Percentiles rank a stretch among this genome's conserved stretches.
Evolutionary conservation across 805 yeast genomes (phyloP).

Genomic region (Pichia nakasei): DNA sequence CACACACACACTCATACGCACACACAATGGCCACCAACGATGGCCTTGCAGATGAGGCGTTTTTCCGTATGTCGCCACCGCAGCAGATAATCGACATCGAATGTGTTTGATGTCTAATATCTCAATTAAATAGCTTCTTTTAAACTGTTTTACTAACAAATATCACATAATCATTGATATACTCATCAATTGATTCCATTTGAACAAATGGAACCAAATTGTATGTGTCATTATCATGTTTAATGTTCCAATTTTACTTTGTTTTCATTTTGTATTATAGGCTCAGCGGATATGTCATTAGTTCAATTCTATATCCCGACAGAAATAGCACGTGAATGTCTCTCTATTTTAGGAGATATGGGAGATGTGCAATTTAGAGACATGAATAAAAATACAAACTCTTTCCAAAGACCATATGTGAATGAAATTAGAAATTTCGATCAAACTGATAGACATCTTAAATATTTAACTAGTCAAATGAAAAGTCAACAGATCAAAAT

Average conservation of each 20-base stretch:
- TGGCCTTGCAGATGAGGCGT: constrained; percentile 10
- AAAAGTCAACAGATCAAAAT: constrained; percentile 36
- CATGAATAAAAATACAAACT: constrained; percentile 66
- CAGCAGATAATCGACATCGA: not conserved
- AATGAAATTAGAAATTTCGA: constrained; percentile 78
- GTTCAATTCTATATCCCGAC: constrained; percentile 87
- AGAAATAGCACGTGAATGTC: constrained; percentile 80
- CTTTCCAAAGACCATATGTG: constrained; percentile 87
- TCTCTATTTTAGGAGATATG: constrained; percentile 78
- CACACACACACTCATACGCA: no score
- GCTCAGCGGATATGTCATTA: constrained; percentile 96
- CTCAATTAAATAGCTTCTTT: no score
- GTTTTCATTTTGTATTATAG: constrained; percentile 21
- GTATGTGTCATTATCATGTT: no score
- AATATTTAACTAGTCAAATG: constrained; percentile 44
- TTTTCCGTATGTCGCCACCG: constrained; percentile 15
- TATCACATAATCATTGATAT: no score
- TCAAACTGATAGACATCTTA: constrained; percentile 79
- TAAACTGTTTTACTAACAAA: no score
- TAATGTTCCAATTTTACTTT: no score
- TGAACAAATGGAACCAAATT: no score
- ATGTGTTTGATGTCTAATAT: no score
- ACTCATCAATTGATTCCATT: not conserved
- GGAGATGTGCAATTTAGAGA: constrained; percentile 87
- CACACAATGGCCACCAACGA: not conserved